These are phyloP conservation scores for Tylopilus intermedius DNA, from an alignment of 768 basidiomycete genomes.

Conservation along the genomic window DNA sequence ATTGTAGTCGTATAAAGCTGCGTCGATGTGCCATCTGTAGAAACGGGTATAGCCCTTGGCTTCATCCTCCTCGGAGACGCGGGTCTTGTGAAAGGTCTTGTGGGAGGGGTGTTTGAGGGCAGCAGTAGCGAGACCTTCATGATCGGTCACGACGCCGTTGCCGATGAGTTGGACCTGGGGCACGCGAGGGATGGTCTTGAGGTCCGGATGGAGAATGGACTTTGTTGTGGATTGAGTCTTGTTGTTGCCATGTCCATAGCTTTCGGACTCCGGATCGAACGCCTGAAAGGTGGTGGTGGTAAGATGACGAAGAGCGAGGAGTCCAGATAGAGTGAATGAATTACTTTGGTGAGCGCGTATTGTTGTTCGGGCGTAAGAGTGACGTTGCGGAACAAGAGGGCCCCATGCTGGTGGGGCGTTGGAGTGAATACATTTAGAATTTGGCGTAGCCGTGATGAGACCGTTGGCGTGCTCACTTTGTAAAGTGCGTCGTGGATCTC, in stretches of 20 bases:
- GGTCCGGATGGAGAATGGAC: slow-evolving; percentile 83
- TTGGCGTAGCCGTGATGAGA: neutral
- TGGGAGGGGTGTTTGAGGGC: slow-evolving; percentile 84
- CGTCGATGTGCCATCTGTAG: slow-evolving; percentile 92
- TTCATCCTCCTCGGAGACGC: slow-evolving; percentile 68
- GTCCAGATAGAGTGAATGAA: neutral
- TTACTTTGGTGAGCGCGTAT: slow-evolving; percentile 78
- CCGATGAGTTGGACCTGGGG: slow-evolving; percentile 92
- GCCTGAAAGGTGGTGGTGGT: slow-evolving; percentile 43
- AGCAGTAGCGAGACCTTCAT: slow-evolving; percentile 75
- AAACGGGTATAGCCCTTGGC: slow-evolving; percentile 76
- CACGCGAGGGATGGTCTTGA: slow-evolving; percentile 85
- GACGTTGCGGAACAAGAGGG: slow-evolving; percentile 69
- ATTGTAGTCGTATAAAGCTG: slow-evolving; percentile 70
- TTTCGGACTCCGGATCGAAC: slow-evolving; percentile 60
- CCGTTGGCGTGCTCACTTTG: slow-evolving; percentile 43
- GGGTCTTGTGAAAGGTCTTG: slow-evolving; percentile 81
- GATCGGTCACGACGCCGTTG: slow-evolving; percentile 73
- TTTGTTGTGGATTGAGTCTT: slow-evolving; percentile 69
- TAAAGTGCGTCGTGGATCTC: slow-evolving; percentile 71
- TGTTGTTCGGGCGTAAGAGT: slow-evolving; percentile 76
- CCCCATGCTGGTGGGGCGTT: slow-evolving; percentile 51
- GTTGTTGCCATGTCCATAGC: slow-evolving; percentile 86
- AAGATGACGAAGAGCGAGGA: neutral
- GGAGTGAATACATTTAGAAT: neutral